Percentiles rank a stretch among this genome's conserved stretches.
Evolutionary conservation across 2,329 filamentous ascomycete genomes (phyloP).

Genomic region (Fusarium pseudoanthophilum): DNA sequence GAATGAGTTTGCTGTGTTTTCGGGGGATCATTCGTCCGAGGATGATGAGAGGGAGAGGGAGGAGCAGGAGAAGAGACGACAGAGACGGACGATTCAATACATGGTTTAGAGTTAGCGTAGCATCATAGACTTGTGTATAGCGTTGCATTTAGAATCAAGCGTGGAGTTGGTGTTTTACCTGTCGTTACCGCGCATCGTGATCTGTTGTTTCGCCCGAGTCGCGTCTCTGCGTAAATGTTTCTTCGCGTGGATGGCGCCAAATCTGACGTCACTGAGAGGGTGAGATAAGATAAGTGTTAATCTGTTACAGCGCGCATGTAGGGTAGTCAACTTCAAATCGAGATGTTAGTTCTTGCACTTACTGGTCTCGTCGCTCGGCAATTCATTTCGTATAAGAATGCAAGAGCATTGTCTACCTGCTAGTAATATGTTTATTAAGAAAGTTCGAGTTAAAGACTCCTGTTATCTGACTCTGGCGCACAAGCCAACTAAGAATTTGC

Average conservation of each 20-base stretch:
- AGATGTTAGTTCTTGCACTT: neutral
- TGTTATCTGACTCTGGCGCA: neutral
- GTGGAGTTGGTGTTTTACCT: neutral
- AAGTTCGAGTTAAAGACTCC: neutral
- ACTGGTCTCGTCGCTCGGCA: fast-evolving
- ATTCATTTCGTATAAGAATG: neutral
- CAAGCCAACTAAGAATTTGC: too few species aligned
- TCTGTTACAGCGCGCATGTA: neutral
- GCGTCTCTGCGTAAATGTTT: neutral
- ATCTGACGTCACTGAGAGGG: neutral
- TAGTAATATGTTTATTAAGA: too few species aligned
- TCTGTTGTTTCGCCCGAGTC: neutral
- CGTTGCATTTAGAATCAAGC: neutral
- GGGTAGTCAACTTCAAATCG: neutral
- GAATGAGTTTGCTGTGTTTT: slow-evolving; percentile 29
- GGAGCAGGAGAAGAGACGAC: slow-evolving; percentile 15
- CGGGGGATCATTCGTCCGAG: slow-evolving; percentile 1
- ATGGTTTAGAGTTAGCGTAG: slow-evolving; percentile 7
- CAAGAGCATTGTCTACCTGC: fast-evolving
- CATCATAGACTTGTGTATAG: neutral
- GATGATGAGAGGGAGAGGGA: slow-evolving; percentile 16
- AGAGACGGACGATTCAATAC: slow-evolving; percentile 13
- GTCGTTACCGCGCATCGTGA: neutral
- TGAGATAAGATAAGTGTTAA: neutral
- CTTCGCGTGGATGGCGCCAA: neutral